These are phyloP conservation scores for Camellia granthamiana DNA, from an alignment of 148 eudicot species.

Conservation along the genomic window DNA sequence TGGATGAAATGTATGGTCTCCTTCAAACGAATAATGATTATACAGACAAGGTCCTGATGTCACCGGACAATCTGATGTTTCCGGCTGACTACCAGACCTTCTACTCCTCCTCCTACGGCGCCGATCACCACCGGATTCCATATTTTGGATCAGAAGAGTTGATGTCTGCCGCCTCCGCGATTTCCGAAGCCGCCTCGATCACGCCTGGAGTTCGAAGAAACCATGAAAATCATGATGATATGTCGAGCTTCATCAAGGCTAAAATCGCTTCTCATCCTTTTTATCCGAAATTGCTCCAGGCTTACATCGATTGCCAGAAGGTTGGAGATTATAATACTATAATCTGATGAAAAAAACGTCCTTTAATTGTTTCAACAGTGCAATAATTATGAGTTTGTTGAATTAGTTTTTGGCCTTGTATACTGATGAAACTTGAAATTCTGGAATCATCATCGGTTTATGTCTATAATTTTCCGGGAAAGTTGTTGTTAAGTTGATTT, in stretches of 20 bases:
- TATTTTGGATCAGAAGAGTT: slow-evolving; percentile 62
- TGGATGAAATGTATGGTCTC: slow-evolving; percentile 73
- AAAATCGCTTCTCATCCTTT: slow-evolving; percentile 85
- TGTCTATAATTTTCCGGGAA: neutral
- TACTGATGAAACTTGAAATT: slow-evolving; percentile 2
- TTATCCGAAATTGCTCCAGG: slow-evolving; percentile 65
- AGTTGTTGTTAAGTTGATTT: no score
- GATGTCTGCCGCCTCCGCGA: slow-evolving; percentile 41
- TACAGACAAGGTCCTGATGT: slow-evolving; percentile 26
- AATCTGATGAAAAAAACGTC: neutral
- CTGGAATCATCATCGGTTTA: neutral
- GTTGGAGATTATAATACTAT: slow-evolving; percentile 19
- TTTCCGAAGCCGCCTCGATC: slow-evolving; percentile 48
- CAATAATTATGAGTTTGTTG: neutral
- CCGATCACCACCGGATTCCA: slow-evolving; percentile 28
- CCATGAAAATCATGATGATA: slow-evolving; percentile 13
- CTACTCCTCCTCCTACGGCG: slow-evolving; percentile 20
- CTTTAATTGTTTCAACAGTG: neutral
- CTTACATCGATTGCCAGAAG: slow-evolving; percentile 93
- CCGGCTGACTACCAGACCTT: slow-evolving; percentile 45
- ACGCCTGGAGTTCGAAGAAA: slow-evolving; percentile 13
- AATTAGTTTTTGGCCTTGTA: neutral
- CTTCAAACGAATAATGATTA: slow-evolving; percentile 32
- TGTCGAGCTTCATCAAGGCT: slow-evolving; percentile 41
- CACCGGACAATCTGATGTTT: slow-evolving; percentile 38